Evolutionary conservation across 352 stramenopile species (phyloP), one percentile per base, ranked within the genome.

Genomic region (Globisporangium spinosum): DNA sequence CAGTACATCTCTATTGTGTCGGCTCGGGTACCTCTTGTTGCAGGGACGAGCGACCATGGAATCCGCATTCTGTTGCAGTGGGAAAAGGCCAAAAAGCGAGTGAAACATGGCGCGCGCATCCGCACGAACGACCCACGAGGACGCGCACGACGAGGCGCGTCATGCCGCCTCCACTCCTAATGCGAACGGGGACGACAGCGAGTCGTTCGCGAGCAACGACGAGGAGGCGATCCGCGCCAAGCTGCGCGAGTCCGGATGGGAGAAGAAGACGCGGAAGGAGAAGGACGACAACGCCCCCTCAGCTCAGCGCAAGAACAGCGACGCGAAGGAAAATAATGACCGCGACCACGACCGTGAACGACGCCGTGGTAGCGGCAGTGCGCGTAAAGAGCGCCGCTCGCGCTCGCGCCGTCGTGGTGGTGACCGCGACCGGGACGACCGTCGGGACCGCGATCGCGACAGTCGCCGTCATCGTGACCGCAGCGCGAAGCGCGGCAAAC

Each of bases 221-320:
- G 86, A 94, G 62, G 81, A 89, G 34, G 73, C 78, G 34, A 92
- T 93, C 54, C 84, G 86, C 27, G 86, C 80, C 22, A 88, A 91
- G 72, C 73, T 93, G 49, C 84, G 82, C 45, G 79, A 89, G 49
- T 80, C 82, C 47, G 82, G 86, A 0, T 90, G 82, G 79, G 82
- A 90, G 63, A 94, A 89, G 65, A 80, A 77, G 51, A 77, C 75
- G 55, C 32, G 34, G 55, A 68, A 71, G 45, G 59, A 67, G 15
- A 68, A 74, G 43, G 53, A 78, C 32, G 72, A 73, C 64, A 55
- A 70, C n/a, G 64, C 47, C 45, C 25, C 47, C 12, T 22, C 43
- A 4, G 12, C 27, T 12, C 29, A 32, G 29, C 64, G 77, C 15
- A 65, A 72, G 10, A 27, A 55, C 10, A 79, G 74, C 49, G 67